These are phyloP conservation scores for Agaricus blazei DNA, from an alignment of 768 basidiomycete genomes.

Conservation along the genomic window DNA sequence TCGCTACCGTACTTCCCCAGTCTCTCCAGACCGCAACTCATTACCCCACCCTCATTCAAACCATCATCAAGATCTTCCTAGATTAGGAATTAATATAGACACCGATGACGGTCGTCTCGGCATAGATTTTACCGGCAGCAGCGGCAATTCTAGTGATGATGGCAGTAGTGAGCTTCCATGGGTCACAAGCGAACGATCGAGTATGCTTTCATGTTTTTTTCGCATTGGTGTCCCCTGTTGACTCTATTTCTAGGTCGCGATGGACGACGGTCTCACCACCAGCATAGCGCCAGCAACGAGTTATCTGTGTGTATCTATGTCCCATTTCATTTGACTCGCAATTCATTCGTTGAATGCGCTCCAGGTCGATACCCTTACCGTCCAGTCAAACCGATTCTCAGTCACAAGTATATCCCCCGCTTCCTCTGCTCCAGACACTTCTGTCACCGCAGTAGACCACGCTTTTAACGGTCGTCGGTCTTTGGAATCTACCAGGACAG, in stretches of 20 bases:
- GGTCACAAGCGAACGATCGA: constrained; percentile 38
- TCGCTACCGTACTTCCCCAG: constrained; percentile 23
- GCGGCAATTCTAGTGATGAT: constrained; percentile 35
- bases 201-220: constrained; percentile 27
- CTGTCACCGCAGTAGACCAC: constrained; percentile 31
- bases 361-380: constrained; percentile 51
- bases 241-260: not conserved
- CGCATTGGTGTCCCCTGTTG: not conserved
- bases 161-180: constrained; percentile 56
- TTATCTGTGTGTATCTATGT: constrained; percentile 7
- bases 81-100: constrained; percentile 40
- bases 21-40: constrained; percentile 18
- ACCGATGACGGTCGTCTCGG: constrained; percentile 53
- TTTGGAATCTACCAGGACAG: constrained; percentile 63
- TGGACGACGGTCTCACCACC: constrained; percentile 2
- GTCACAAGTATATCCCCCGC: constrained; percentile 26
- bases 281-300: not conserved
- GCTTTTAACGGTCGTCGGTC: constrained; percentile 47
- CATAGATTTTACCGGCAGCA: constrained; percentile 44
- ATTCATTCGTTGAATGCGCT: constrained; percentile 28
- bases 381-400: constrained; percentile 38
- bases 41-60: constrained; percentile 16
- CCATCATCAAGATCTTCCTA: constrained; percentile 25
- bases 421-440: constrained; percentile 25
- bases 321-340: constrained; percentile 6